Evolutionary conservation across 768 basidiomycete species (phyloP), one percentile per base, ranked within the genome.

Genomic region (Kwoniella bestiolae): DNA sequence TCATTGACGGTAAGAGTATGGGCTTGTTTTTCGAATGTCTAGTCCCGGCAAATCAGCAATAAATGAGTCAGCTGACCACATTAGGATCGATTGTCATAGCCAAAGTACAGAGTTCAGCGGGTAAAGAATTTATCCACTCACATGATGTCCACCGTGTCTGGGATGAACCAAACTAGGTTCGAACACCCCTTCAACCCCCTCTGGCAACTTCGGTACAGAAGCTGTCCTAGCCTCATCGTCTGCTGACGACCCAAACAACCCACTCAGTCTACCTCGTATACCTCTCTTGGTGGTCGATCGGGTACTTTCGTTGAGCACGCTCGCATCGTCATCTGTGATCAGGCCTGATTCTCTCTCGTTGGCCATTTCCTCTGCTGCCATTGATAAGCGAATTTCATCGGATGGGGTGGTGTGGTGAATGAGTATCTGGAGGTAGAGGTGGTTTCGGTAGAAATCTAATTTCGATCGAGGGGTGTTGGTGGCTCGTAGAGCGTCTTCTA

Each of bases 121-220:
- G n/a, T n/a, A n/a, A n/a, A n/a, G n/a, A n/a, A n/a, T n/a, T n/a
- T n/a, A n/a, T 14, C 8, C 9, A 52, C 65, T 49, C 52, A 60
- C 65, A 44, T 63, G 51, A n/a, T 55, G 23, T 34, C 68, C 41
- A 25, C 60, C 53, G 52, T 70, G 47, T 57, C 63, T 69, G 1
- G 68, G 57, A 12, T 51, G 25, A 2, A 32, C 55, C 23, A 72
- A 44, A 49, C 65, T 67, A 25, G 79, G 79, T 52, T 80, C 76
- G 52, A 80, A 80, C 5, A 79, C 79, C 8, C 79, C 79, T 55
- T 78, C 76, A 5, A 80, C 79, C 6, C 79, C 79, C 32, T 78
- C 76, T 2, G 79, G 79, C 29, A 80, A 56, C n/a, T 57, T 69
- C 38, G 63, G 49, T 18, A 65, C 56, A 21, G 14, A 21, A 12